Base-by-base conservation (phyloP, 768 basidiomycete genomes). In the Calocybe cyanea region DNA sequence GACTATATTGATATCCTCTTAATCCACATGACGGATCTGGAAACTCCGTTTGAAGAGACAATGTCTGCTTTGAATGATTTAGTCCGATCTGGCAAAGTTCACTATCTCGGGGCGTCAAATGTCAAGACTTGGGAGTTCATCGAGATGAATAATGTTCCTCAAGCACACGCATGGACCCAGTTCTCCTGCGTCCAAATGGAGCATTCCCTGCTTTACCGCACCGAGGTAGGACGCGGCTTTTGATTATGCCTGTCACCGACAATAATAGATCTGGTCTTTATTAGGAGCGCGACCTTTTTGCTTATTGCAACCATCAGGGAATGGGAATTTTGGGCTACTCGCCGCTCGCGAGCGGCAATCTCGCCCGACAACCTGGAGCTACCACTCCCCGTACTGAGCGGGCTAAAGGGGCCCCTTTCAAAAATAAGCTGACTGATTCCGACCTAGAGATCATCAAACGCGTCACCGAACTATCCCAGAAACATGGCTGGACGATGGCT, bases 111-210 rank as follows among this genome's bases (percentile, higher is more conserved):
- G 4, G 72, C 68, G 1, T 70, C 66, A 44, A 71, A 69, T 40
- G 70, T 75, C 67, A 57, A 63, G 7, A 57, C 70, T 10, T 75
- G 72, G 73, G 65, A 73, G 41, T 70, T 75, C 21, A 63, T 62
- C n/a, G 54, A 60, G 40, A 58, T 77, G 59, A 71, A 76, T 45
- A 64, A 69, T 17, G 63, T 72, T 1, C 75, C 76, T 5, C 55
- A 63, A 32, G 58, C 58, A 43, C 55, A 75, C 11, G 68, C 69
- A 4, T 76, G 76, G 66, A 76, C 78, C 7, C 70, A 64, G 49
- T 81, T 81, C 51, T 65, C 76, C 38, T 71, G 74, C 47, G 76
- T 80, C 67, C 78, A 81, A 58, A 65, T 71, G 37, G 72, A 75
- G 46, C 71, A 80, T 53, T 75, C 67, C 25, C 58, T 79, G 8